Base-by-base conservation (phyloP, 768 basidiomycete species). In the Sutorius australiensis region DNA sequence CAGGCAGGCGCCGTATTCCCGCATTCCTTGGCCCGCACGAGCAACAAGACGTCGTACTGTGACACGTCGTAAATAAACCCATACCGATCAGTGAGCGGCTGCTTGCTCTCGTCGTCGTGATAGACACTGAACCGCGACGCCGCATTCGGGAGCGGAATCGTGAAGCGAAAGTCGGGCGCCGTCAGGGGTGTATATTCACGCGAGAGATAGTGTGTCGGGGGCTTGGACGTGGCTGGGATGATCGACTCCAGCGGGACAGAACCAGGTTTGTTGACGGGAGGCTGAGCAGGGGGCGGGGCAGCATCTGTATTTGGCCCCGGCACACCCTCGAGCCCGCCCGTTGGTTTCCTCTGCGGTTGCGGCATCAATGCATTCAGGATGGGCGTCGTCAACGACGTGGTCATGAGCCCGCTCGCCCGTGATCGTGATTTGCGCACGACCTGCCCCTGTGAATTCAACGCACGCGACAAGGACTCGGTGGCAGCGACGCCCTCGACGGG, bases 61-160 rank as follows among this genome's bases (percentile, higher is more conserved):
- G 84, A 82, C 1, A 92, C 80, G 58, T 93, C 91, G 54, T 94
- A 94, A 68, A 94, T 86, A 73, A 95, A 95, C 0, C 93, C 93
- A 61, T 86, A 95, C 6, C 91, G 83, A 56, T 95, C 93, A 17
- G 91, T 92, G 51, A 93, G 72, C 3, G 81, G 81, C 44, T 80
- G 75, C 46, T 79, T 77, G 51, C 71, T 77, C 58, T 77, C 75
- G 33, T 81, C 80, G 41, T 77, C 76, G 17, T 75, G 75, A 46
- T 80, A 75, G 17, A 77, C 69, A 16, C 71, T 76, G 59, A 80
- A 81, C 37, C 77, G 75, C 42, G 82, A 80, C 0, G 83, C 81
- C 7, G 81, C 74, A 54, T 80, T 78, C 0, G 77, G 64, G 61
- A 69, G 82, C 3, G 84, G 82, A 34, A 89, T 83, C 3, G 81